Evolutionary conservation across 768 basidiomycete genomes (phyloP).

Genomic region (Leccinum broughii): DNA sequence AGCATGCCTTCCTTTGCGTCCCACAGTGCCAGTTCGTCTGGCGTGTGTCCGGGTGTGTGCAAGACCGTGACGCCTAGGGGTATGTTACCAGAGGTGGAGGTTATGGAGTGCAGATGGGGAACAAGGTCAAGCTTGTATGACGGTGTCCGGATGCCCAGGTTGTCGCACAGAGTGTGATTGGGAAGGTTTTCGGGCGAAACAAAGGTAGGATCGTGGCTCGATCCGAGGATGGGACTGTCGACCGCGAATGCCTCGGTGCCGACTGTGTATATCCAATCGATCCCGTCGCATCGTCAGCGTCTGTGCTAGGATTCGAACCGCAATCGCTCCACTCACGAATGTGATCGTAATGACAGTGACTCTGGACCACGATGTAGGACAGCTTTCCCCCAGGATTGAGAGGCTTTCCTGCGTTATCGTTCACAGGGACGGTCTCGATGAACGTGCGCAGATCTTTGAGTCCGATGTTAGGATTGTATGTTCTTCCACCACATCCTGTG

Average conservation of each 20-base stretch:
- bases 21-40: slow-evolving; percentile 58
- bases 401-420: slow-evolving; percentile 43
- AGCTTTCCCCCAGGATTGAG: slow-evolving; percentile 44
- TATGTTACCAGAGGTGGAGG: slow-evolving; percentile 13
- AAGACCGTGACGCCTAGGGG: slow-evolving; percentile 44
- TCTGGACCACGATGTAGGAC: slow-evolving; percentile 49
- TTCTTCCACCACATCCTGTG: slow-evolving; percentile 55
- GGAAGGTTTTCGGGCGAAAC: slow-evolving; percentile 42
- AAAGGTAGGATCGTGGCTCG: slow-evolving; percentile 48
- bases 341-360: slow-evolving; percentile 61
- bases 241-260: slow-evolving; percentile 50
- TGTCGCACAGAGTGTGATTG: slow-evolving; percentile 46
- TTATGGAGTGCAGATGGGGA: slow-evolving; percentile 40
- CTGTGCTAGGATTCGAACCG: background rate
- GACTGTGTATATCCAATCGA: slow-evolving; percentile 35
- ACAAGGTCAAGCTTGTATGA: slow-evolving; percentile 49
- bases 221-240: slow-evolving; percentile 50
- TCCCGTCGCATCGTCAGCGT: background rate
- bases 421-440: slow-evolving; percentile 46
- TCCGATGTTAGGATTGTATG: slow-evolving; percentile 39
- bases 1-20: slow-evolving; percentile 50
- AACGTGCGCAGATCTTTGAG: slow-evolving; percentile 48
- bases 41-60: slow-evolving; percentile 60
- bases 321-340: slow-evolving; percentile 47
- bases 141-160: slow-evolving; percentile 42